These are phyloP conservation scores for Heliamphora pulchella DNA, from an alignment of 179 eudicot genomes.

Conservation along the genomic window DNA sequence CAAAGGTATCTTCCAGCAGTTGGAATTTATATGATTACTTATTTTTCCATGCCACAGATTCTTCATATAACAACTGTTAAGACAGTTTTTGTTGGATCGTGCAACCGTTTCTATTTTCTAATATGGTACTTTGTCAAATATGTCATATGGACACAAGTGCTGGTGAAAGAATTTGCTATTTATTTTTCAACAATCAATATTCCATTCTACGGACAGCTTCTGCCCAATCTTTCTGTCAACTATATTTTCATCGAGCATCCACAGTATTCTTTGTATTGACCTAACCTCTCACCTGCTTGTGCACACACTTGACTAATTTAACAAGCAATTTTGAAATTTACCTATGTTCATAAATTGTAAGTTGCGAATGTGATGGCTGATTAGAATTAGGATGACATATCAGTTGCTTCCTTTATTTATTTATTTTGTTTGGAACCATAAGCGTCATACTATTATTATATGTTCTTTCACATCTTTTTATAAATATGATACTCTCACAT, in stretches of 20 bases:
- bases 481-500: neutral
- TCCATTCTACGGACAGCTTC: neutral
- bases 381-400: neutral
- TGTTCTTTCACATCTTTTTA: neutral
- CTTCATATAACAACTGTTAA: neutral
- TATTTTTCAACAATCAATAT: neutral
- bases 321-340: neutral
- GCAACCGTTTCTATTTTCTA: neutral
- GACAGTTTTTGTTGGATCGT: neutral
- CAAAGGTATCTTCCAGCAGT: constrained; percentile 55
- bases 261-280: neutral
- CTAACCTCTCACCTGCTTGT: neutral
- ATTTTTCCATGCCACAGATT: neutral
- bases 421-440: neutral
- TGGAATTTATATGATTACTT: constrained; percentile 3
- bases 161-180: neutral
- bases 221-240: neutral
- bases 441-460: neutral
- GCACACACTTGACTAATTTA: neutral
- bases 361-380: neutral
- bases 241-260: neutral
- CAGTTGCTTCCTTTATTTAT: neutral
- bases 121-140: neutral
- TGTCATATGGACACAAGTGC: too few relatives aligned
- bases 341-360: neutral